Percentiles rank a stretch among this genome's conserved stretches.
Evolutionary conservation across 2,329 filamentous ascomycete species (phyloP).

Genomic region (Fusarium nisikadoi): DNA sequence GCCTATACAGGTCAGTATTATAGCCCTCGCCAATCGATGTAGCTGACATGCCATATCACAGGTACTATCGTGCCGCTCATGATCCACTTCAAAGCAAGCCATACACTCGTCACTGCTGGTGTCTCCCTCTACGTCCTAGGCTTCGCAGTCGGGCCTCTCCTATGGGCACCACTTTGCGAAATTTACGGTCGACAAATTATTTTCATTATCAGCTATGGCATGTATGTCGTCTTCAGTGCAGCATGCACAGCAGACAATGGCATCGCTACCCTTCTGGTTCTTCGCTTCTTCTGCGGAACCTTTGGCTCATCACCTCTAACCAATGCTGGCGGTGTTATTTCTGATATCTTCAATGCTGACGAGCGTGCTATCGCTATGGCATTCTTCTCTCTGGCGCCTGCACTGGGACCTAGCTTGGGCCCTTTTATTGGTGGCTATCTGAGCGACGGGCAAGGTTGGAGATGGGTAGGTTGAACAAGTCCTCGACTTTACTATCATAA

Average conservation of each 20-base stretch:
- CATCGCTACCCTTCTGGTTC: conserved; percentile 69
- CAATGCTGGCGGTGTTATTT: conserved; percentile 71
- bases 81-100: conserved; percentile 61
- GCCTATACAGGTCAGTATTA: conserved; percentile 67
- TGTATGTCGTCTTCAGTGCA: conserved; percentile 70
- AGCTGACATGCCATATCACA: background rate
- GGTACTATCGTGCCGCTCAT: conserved; percentile 61
- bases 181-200: conserved; percentile 70
- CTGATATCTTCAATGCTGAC: conserved; percentile 68
- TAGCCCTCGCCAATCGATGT: accelerated
- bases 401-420: conserved; percentile 68
- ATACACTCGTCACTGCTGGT: conserved; percentile 67
- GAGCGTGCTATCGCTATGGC: conserved; percentile 68
- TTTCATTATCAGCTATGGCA: conserved; percentile 67
- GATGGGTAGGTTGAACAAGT: conserved; percentile 53
- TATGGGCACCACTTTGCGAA: conserved; percentile 75
- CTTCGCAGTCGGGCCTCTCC: conserved; percentile 68
- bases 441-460: conserved; percentile 68
- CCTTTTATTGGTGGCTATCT: conserved; percentile 73
- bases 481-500: too few relatives aligned
- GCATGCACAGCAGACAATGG: conserved; percentile 67
- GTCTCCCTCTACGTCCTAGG: conserved; percentile 73
- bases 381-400: conserved; percentile 70
- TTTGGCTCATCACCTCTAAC: conserved; percentile 72
- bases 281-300: conserved; percentile 73